phyloP scores from a whole-genome alignment of 768 basidiomycete species.

The Coprinopsis marcescibilis region DNA sequence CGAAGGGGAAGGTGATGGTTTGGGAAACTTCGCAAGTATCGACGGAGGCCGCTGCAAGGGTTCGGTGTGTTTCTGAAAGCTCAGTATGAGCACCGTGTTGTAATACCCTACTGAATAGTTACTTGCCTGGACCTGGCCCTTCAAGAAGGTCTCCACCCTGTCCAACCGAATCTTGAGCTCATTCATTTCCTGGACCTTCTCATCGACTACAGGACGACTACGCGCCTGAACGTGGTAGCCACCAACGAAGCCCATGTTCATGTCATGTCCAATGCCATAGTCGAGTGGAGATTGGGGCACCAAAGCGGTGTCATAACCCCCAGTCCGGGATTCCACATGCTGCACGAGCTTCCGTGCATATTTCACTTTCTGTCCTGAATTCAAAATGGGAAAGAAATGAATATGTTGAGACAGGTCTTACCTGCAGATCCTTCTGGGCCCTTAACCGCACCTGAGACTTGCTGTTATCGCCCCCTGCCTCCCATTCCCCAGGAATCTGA shows the following conservation, averaged over 20 bases:
- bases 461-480: background rate
- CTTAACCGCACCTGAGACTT: slow-evolving; percentile 7
- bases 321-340: slow-evolving; percentile 7
- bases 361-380: slow-evolving; percentile 11
- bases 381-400: background rate
- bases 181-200: slow-evolving; percentile 31
- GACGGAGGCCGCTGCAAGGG: slow-evolving; percentile 35
- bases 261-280: background rate
- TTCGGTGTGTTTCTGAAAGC: slow-evolving; percentile 31
- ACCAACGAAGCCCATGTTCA: background rate
- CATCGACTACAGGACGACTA: background rate
- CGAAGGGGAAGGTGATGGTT: slow-evolving; percentile 39
- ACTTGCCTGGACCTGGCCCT: slow-evolving; percentile 48
- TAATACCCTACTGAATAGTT: background rate
- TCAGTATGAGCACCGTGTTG: background rate
- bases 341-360: slow-evolving; percentile 11
- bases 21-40: slow-evolving; percentile 39
- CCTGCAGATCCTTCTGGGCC: slow-evolving; percentile 12
- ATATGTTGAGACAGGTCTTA: background rate
- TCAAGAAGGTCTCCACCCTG: slow-evolving; percentile 46
- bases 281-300: no score
- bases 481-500: background rate
- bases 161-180: slow-evolving; percentile 48
- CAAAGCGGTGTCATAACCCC: no score
- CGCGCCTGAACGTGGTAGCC: background rate